These are phyloP conservation scores for Endocalyx cinctus DNA, from an alignment of 2,329 filamentous ascomycete genomes.

Conservation along the genomic window DNA sequence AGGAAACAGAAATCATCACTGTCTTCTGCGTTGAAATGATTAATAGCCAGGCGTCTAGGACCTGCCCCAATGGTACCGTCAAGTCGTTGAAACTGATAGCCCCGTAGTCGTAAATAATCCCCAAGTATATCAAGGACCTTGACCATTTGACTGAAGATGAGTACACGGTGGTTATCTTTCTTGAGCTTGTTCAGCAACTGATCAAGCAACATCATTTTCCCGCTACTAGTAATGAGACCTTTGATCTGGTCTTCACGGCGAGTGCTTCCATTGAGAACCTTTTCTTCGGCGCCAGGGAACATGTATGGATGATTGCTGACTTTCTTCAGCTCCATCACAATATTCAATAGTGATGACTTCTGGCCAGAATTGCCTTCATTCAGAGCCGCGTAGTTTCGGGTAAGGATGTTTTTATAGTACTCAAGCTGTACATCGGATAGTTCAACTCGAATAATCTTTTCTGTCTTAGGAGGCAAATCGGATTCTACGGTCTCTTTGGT, in stretches of 20 bases:
- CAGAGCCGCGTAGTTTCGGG: conserved; percentile 89
- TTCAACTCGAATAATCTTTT: conserved; percentile 98
- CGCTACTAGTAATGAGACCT: conserved; percentile 90
- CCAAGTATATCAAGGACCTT: conserved; percentile 96
- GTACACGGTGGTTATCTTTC: conserved; percentile 86
- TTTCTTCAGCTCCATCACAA: conserved; percentile 99
- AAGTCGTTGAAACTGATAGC: conserved; percentile 92
- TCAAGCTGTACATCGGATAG: conserved; percentile 94
- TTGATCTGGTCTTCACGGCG: conserved; percentile 88
- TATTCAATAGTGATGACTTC: conserved; percentile 92
- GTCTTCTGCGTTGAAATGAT: conserved; percentile 95
- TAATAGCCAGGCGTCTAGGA: conserved; percentile 87
- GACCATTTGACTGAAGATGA: conserved; percentile 99
- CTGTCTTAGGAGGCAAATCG: conserved; percentile 91
- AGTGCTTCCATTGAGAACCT: conserved; percentile 73
- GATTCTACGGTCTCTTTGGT: conserved; percentile 98
- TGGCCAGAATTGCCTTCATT: conserved; percentile 87
- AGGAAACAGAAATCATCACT: conserved; percentile 97
- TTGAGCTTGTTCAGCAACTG: conserved; percentile 91
- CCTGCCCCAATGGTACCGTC: conserved; percentile 92
- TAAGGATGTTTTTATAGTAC: conserved; percentile 98
- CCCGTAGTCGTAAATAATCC: conserved; percentile 86
- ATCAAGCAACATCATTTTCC: conserved; percentile 99
- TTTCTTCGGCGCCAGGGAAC: conserved; percentile 90
- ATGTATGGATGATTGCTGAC: conserved; percentile 98